Percentiles rank a stretch among this genome's conserved stretches.
Conservation (phyloP, 257 asterid species). For the Jasminum sambac region DNA sequence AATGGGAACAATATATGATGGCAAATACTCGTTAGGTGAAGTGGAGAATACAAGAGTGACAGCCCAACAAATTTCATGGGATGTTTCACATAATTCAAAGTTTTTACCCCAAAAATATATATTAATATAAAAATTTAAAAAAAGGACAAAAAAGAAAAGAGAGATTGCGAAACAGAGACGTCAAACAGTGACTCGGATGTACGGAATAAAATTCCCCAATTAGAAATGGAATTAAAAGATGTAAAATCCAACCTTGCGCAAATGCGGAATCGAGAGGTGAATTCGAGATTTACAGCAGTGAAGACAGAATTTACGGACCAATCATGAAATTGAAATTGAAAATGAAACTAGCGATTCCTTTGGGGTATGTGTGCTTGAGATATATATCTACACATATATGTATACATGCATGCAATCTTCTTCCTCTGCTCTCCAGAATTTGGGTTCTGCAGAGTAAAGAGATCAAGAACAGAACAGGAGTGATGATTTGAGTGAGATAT, state of each 20-base stretch:
- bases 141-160: not conserved
- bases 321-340: conserved; percentile 18
- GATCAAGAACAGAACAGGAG: conserved; percentile 35
- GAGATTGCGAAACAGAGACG: conserved; percentile 25
- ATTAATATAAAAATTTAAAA: not conserved
- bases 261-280: conserved; percentile 15
- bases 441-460: conserved; percentile 22
- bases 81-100: conserved; percentile 9
- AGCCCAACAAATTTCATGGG: conserved; percentile 33
- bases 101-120: not conserved
- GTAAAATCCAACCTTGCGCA: conserved; percentile 7
- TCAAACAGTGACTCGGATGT: conserved; percentile 16
- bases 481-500: not conserved
- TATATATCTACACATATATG: not conserved
- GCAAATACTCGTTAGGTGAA: conserved; percentile 36
- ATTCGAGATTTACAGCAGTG: conserved; percentile 23
- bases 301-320: conserved; percentile 25
- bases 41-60: conserved; percentile 43
- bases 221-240: not conserved
- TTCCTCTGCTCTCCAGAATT: conserved; percentile 15
- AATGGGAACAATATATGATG: conserved; percentile 12
- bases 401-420: conserved; percentile 11
- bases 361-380: not conserved
- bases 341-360: conserved; percentile 33
- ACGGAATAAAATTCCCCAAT: not conserved